A percentile compares a stretch with the other conserved stretches of the same genome.
Evolutionary conservation across 2,329 filamentous ascomycete genomes (phyloP).

Genomic region (Bipolaris sorokiniana): DNA sequence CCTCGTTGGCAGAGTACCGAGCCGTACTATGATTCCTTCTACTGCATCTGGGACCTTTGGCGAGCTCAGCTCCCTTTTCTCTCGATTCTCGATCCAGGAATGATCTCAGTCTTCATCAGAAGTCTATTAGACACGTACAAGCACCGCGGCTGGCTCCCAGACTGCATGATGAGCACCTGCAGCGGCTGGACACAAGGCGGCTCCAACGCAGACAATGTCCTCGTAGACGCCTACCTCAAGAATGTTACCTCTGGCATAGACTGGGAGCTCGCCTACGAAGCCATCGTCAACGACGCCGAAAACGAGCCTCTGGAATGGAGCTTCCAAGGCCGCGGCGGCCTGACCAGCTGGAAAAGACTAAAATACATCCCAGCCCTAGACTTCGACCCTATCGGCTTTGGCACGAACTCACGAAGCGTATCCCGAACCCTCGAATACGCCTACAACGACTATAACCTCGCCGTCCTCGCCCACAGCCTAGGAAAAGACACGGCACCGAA

Average conservation of each 20-base stretch:
- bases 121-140: slow-evolving; percentile 75
- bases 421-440: slow-evolving; percentile 52
- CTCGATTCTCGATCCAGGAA: slow-evolving; percentile 68
- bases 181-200: slow-evolving; percentile 78
- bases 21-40: slow-evolving; percentile 61
- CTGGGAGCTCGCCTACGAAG: slow-evolving; percentile 48
- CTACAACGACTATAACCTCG: slow-evolving; percentile 62
- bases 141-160: slow-evolving; percentile 74
- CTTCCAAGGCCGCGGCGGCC: slow-evolving; percentile 46
- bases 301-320: slow-evolving; percentile 51
- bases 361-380: slow-evolving; percentile 49
- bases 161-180: slow-evolving; percentile 78
- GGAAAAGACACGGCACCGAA: slow-evolving; percentile 61
- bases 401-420: slow-evolving; percentile 50
- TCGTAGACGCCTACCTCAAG: slow-evolving; percentile 74
- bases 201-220: slow-evolving; percentile 74
- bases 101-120: slow-evolving; percentile 70
- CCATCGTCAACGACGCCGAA: slow-evolving; percentile 49
- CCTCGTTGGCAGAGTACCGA: slow-evolving; percentile 53
- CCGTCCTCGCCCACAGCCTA: slow-evolving; percentile 65
- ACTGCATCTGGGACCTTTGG: slow-evolving; percentile 64
- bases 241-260: slow-evolving; percentile 58
- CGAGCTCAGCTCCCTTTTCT: slow-evolving; percentile 67
- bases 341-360: slow-evolving; percentile 45
- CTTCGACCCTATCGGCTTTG: slow-evolving; percentile 53